Conservation (phyloP, 2,329 filamentous ascomycete genomes). For the Trichophyton equinum region DNA sequence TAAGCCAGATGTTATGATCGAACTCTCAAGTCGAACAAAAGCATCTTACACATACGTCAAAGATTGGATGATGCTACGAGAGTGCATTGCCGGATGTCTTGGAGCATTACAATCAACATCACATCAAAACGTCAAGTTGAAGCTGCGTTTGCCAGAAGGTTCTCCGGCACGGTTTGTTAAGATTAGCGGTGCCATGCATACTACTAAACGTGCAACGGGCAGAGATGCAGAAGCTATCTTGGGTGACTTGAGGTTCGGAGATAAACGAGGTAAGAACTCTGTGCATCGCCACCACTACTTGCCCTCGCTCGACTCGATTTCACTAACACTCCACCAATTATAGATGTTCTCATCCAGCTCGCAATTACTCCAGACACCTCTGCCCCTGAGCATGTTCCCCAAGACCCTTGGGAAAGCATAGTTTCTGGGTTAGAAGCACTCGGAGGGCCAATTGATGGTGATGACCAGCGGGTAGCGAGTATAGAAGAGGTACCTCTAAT, state of each 20-base stretch:
- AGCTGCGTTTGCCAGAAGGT: conserved; percentile 84
- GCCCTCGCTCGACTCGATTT: background rate
- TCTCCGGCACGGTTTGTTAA: conserved; percentile 98
- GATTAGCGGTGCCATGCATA: conserved; percentile 90
- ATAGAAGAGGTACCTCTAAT: conserved; percentile 92
- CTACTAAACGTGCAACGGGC: conserved; percentile 89
- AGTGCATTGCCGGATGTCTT: conserved; percentile 86
- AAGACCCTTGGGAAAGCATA: conserved; percentile 95
- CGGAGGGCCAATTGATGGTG: conserved; percentile 72
- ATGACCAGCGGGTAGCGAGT: conserved; percentile 69
- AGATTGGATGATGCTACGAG: conserved; percentile 99
- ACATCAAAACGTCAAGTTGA: conserved; percentile 96
- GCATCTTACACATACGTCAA: conserved; percentile 97
- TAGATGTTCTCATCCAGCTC: conserved; percentile 84
- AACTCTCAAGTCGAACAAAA: conserved; percentile 87
- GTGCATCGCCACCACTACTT: conserved; percentile 5
- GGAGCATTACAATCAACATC: conserved; percentile 85
- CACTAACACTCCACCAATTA: conserved; percentile 10
- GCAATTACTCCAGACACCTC: conserved; percentile 80
- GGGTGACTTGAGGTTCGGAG: conserved; percentile 85
- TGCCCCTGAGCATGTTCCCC: conserved; percentile 69
- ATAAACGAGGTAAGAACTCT: conserved; percentile 52
- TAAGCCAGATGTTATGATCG: conserved; percentile 98
- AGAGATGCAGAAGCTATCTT: conserved; percentile 86
- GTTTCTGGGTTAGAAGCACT: conserved; percentile 90